These are phyloP conservation scores for Erysimum pusillum DNA, from an alignment of 441 rosid genomes.

Conservation along the genomic window DNA sequence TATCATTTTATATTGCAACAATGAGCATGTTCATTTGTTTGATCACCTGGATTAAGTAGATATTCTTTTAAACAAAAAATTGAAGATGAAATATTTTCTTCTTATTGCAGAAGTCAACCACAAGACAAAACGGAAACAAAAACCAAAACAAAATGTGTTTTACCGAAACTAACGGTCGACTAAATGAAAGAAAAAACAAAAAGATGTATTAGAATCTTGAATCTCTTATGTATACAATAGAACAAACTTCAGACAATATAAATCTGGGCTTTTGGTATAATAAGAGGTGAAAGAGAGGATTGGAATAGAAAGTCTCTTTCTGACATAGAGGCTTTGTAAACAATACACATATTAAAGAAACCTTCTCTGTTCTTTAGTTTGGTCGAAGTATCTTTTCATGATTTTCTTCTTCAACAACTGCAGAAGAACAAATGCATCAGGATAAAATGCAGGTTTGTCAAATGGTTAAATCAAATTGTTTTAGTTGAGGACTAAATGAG, in stretches of 20 bases:
- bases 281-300: neutral
- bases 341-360: constrained; percentile 12
- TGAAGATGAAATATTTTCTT: constrained; percentile 16
- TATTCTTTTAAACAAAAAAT: neutral
- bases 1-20: constrained; percentile 25
- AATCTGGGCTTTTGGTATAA: constrained; percentile 5
- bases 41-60: constrained; percentile 31
- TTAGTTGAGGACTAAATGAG: constrained; percentile 2
- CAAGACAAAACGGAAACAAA: constrained; percentile 24
- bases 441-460: constrained; percentile 6
- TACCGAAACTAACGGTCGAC: neutral
- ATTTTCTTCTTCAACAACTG: constrained; percentile 65
- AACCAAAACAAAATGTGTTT: constrained; percentile 15
- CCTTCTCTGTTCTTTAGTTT: constrained; percentile 55
- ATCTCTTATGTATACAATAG: constrained; percentile 34
- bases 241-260: constrained; percentile 15
- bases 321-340: neutral
- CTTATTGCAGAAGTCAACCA: constrained; percentile 42
- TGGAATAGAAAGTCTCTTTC: constrained; percentile 10
- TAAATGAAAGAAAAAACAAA: neutral
- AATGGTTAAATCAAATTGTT: neutral
- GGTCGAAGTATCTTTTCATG: constrained; percentile 73
- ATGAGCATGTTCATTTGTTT: constrained; percentile 29
- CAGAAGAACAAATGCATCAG: constrained; percentile 24
- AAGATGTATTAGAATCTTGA: constrained; percentile 13